Evolutionary conservation across 2,329 filamentous ascomycete species (phyloP).

Genomic region (Stagonosporopsis chrysanthemi): DNA sequence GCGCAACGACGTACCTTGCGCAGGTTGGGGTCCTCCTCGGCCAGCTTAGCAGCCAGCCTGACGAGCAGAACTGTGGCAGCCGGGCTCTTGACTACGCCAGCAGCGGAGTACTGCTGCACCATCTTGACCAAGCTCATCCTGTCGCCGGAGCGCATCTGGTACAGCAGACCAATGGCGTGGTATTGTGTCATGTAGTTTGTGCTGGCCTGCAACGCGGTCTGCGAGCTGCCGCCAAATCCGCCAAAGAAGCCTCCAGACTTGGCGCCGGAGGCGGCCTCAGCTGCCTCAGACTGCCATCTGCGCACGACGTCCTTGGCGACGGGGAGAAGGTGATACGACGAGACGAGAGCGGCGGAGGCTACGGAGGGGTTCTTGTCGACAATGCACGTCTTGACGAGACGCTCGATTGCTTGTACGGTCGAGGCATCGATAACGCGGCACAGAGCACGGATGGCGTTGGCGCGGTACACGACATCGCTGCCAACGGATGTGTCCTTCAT

Average conservation of each 20-base stretch:
- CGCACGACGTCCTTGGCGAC: constrained; percentile 94
- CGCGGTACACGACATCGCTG: constrained; percentile 81
- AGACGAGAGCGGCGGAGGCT: constrained; percentile 92
- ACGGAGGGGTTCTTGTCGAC: constrained; percentile 99
- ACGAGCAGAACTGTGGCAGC: constrained; percentile 93
- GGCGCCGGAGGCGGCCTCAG: constrained; percentile 88
- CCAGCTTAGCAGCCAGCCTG: constrained; percentile 88
- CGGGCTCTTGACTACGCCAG: constrained; percentile 93
- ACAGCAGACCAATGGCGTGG: constrained; percentile 94
- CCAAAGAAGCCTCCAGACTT: constrained; percentile 93
- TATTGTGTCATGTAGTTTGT: constrained; percentile 99
- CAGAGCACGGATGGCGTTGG: constrained; percentile 93
- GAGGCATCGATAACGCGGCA: constrained; percentile 96
- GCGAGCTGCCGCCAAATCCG: constrained; percentile 83
- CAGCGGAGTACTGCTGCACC: constrained; percentile 97
- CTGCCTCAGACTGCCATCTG: constrained; percentile 98
- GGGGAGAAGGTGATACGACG: constrained; percentile 95
- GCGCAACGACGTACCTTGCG: constrained; percentile 61
- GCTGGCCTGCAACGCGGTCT: constrained; percentile 71
- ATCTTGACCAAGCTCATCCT: constrained; percentile 99
- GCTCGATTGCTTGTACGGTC: constrained; percentile 96
- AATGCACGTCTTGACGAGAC: constrained; percentile 98
- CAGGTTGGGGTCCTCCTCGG: constrained; percentile 88
- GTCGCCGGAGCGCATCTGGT: constrained; percentile 97
- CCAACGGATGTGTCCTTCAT: constrained; percentile 99